phyloP scores from a whole-genome alignment of 2,329 filamentous ascomycete genomes.

The Aschersonia sp. region DNA sequence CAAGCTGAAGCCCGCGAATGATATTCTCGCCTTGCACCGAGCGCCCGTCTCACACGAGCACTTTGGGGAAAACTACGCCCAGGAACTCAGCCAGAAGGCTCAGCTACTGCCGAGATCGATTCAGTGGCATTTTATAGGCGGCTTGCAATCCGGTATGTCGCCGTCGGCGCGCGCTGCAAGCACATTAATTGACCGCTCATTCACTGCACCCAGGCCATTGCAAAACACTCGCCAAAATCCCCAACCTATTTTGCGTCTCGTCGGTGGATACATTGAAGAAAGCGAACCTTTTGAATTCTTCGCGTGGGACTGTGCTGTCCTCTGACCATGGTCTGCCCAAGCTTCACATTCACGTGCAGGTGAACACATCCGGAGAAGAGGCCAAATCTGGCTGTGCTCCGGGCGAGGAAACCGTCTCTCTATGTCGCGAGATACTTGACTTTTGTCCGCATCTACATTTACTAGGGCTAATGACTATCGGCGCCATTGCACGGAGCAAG shows the following conservation, averaged over 20 bases:
- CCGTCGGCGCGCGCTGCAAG: neutral
- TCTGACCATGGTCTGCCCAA: slow-evolving; percentile 22
- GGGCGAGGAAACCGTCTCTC: slow-evolving; percentile 37
- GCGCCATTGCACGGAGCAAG: slow-evolving; percentile 74
- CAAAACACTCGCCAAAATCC: slow-evolving; percentile 70
- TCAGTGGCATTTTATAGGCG: slow-evolving; percentile 94
- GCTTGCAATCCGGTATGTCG: slow-evolving; percentile 57
- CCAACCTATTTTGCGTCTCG: slow-evolving; percentile 82
- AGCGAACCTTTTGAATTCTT: slow-evolving; percentile 64
- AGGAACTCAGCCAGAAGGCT: slow-evolving; percentile 80
- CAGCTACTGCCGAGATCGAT: slow-evolving; percentile 61
- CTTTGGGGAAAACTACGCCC: slow-evolving; percentile 94
- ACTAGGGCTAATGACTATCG: slow-evolving; percentile 90
- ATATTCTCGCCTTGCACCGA: slow-evolving; percentile 72
- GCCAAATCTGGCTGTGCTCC: slow-evolving; percentile 74
- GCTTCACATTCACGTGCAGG: slow-evolving; percentile 73
- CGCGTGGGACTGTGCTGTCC: slow-evolving; percentile 45
- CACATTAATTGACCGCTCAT: neutral
- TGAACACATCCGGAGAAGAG: slow-evolving; percentile 86
- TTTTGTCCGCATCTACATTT: slow-evolving; percentile 61
- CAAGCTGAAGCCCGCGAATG: slow-evolving; percentile 85
- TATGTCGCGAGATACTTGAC: slow-evolving; percentile 57
- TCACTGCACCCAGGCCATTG: slow-evolving; percentile 56
- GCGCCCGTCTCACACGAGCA: slow-evolving; percentile 47
- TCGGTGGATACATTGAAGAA: slow-evolving; percentile 84